Percentiles rank a stretch among this genome's conserved stretches.
These are phyloP conservation scores for Uronychia setigera DNA, from an alignment of 73 alveolate species.

Conservation along the genomic window DNA sequence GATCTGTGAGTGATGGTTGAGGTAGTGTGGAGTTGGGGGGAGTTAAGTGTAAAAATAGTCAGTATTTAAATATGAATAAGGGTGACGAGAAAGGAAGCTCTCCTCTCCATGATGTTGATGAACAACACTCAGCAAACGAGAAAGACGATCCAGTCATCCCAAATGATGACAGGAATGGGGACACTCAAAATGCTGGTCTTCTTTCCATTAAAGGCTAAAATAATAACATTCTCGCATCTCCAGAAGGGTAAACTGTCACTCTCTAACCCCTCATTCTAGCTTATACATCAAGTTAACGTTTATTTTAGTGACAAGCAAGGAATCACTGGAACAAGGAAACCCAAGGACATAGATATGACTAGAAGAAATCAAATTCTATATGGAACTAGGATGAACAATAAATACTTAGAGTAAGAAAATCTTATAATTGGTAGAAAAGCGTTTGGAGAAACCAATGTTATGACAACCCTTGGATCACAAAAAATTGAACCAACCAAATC, in stretches of 20 bases:
- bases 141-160: no score
- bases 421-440: not conserved
- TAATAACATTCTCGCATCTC: not conserved
- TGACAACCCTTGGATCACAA: not conserved
- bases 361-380: not conserved
- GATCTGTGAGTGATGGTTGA: conserved; percentile 4
- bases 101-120: not conserved
- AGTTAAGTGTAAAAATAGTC: not conserved
- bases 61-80: not conserved
- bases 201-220: not conserved
- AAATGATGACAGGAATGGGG: not conserved
- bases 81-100: not conserved
- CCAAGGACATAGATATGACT: not conserved
- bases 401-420: not conserved
- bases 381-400: not conserved
- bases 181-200: not conserved
- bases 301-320: not conserved
- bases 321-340: not conserved
- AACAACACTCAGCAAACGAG: not conserved
- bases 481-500: not conserved
- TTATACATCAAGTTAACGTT: not conserved
- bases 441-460: not conserved
- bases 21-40: conserved; percentile 6
- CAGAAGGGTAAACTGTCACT: not conserved
- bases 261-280: not conserved